A percentile compares a stretch with the other conserved stretches of the same genome.
Evolutionary conservation across 2,329 filamentous ascomycete genomes (phyloP).

Genomic region (Ceratocystis cubensis): DNA sequence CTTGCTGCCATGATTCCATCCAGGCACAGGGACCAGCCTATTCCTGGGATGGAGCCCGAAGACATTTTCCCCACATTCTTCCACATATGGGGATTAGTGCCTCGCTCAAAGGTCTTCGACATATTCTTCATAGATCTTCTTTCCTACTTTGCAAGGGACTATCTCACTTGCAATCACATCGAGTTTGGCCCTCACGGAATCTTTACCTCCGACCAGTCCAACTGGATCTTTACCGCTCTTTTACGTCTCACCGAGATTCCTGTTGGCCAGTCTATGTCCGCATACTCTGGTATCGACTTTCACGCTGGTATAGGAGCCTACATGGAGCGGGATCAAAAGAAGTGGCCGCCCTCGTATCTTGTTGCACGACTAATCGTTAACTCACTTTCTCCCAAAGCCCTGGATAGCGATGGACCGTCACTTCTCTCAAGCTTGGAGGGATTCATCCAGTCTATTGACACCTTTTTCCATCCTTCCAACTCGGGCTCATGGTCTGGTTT

Average conservation of each 20-base stretch:
- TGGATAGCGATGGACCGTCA: constrained; percentile 58
- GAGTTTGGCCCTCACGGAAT: constrained; percentile 78
- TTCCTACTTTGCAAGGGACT: constrained; percentile 76
- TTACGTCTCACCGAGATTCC: constrained; percentile 86
- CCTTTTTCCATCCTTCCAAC: constrained; percentile 97
- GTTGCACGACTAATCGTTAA: constrained; percentile 88
- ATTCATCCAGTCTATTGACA: constrained; percentile 87
- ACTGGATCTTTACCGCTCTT: constrained; percentile 83
- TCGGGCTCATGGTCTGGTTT: constrained; percentile 84
- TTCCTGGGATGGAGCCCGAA: constrained; percentile 67
- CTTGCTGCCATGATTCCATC: constrained; percentile 84
- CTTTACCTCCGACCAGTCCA: constrained; percentile 83
- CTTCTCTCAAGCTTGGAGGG: constrained; percentile 77
- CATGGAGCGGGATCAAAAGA: constrained; percentile 83
- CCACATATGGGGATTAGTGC: constrained; percentile 89
- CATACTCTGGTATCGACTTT: constrained; percentile 77
- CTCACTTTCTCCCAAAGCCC: constrained; percentile 74
- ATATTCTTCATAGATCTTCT: constrained; percentile 79
- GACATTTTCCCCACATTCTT: constrained; percentile 89
- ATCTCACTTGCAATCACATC: constrained; percentile 59
- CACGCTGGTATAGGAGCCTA: constrained; percentile 72
- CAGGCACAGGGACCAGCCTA: constrained; percentile 57
- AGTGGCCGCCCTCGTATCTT: constrained; percentile 82
- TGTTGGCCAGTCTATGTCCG: constrained; percentile 87
- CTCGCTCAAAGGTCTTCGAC: constrained; percentile 77